Conservation (phyloP, 306 rosid genomes). For the Lathyrus sativus region DNA sequence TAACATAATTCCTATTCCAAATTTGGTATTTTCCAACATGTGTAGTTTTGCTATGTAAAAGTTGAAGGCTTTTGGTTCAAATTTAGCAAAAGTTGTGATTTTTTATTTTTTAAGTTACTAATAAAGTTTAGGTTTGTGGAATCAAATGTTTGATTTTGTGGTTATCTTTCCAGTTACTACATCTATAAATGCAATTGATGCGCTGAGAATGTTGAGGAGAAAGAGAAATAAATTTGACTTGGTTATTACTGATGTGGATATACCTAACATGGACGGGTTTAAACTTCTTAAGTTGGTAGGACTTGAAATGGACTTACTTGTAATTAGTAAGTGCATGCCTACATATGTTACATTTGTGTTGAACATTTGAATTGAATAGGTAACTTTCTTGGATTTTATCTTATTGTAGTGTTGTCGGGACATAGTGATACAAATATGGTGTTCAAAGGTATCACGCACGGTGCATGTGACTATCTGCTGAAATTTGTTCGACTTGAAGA, state of each 20-base stretch:
- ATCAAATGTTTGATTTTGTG: constrained; percentile 38
- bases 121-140: constrained; percentile 14
- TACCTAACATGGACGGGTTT: constrained; percentile 95
- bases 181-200: constrained; percentile 63
- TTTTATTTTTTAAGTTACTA: neutral
- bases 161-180: constrained; percentile 69
- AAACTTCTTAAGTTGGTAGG: constrained; percentile 89
- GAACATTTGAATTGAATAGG: neutral
- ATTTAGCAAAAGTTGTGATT: neutral
- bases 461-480: constrained; percentile 83
- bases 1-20: constrained; percentile 7
- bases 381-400: constrained; percentile 9
- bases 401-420: constrained; percentile 72
- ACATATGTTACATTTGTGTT: constrained; percentile 4
- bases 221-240: constrained; percentile 72
- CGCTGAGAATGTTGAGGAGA: constrained; percentile 75
- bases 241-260: constrained; percentile 82
- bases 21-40: neutral
- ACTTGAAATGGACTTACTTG: constrained; percentile 94
- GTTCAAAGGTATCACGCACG: constrained; percentile 78
- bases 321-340: constrained; percentile 65
- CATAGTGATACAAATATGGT: constrained; percentile 77
- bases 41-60: neutral
- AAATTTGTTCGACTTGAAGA: constrained; percentile 80
- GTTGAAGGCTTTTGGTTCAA: constrained; percentile 27